Evolutionary conservation across 306 rosid genomes (phyloP).

Genomic region (Betula pendula): DNA sequence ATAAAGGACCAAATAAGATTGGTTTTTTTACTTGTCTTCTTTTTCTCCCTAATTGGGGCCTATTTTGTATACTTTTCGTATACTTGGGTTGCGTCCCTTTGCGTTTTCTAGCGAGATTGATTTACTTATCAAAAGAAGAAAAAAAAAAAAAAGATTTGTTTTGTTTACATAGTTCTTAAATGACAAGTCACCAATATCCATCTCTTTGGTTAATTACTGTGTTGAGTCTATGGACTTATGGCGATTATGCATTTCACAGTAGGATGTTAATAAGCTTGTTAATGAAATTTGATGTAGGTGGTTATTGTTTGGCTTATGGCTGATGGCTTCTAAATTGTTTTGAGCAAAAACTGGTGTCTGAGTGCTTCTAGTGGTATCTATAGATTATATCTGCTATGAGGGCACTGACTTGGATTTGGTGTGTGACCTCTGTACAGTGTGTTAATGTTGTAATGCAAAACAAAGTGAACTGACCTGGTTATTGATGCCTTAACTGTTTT

Average conservation of each 20-base stretch:
- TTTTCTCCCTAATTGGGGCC: too few relatives aligned
- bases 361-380: not conserved
- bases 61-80: too few relatives aligned
- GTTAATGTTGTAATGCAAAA: not conserved
- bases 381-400: too few relatives aligned
- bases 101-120: too few relatives aligned
- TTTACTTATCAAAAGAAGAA: too few relatives aligned
- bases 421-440: not conserved
- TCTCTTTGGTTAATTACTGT: not conserved
- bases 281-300: not conserved
- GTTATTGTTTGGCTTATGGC: not conserved
- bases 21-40: too few relatives aligned
- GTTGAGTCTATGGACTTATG: not conserved
- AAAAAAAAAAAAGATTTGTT: not conserved
- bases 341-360: not conserved
- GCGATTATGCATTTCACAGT: not conserved
- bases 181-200: not conserved
- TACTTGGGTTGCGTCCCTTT: too few relatives aligned
- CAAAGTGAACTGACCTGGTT: not conserved
- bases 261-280: not conserved
- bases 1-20: not conserved
- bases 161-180: not conserved
- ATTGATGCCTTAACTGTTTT: not conserved
- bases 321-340: not conserved
- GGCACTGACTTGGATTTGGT: not conserved